Base-by-base conservation (phyloP, 2,329 filamentous ascomycete species). In the Elsinoe australis region DNA sequence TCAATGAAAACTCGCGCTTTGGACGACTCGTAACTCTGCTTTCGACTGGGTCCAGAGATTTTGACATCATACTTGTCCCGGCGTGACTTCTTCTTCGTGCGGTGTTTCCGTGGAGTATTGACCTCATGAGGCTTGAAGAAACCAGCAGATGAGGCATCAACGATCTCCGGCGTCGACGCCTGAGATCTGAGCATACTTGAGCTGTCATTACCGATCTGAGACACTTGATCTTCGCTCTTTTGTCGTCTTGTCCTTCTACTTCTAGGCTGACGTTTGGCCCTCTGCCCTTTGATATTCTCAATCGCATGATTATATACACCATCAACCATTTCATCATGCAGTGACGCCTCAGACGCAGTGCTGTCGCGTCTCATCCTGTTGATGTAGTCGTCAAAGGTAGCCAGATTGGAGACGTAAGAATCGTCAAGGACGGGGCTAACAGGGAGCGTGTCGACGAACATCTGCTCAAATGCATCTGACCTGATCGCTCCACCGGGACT, bases 381-480 rank as follows among this genome's bases (percentile, higher is more conserved):
- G 14, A 48, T 36, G 15, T 48, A 48, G 14, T 34, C 33, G 19
- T 48, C 45, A 12, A 48, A 48, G 1, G 45, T 36, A 18, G 45
- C 45, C 18, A 48, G 22, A 15, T 48, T 48, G 12, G 32, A 31
- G 15, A 17, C 19, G 17, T 36, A 48, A n/a, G 24, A 9, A 4
- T 48, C 45, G 17, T 39, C 32, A n/a, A 48, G 9, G 4, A 31
- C 24, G 10, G 52, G 52, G 12, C 50, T 54, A 8, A 49, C 44
- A 1, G 59, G 61, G 7, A 64, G 46, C 41, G 55, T 60, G 22
- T 59, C 52, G 6, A 65, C 57, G 47, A 64, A 64, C 47, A 59
- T 57, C 17, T 53, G 55, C 21, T 65, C 57, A 31, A 64, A 65
- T 6, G 47, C 52, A 49, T 64, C 57, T 7, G 57, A 59, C 24